phyloP scores from a whole-genome alignment of 2,329 filamentous ascomycete species.

The Colletotrichum tropicicola region DNA sequence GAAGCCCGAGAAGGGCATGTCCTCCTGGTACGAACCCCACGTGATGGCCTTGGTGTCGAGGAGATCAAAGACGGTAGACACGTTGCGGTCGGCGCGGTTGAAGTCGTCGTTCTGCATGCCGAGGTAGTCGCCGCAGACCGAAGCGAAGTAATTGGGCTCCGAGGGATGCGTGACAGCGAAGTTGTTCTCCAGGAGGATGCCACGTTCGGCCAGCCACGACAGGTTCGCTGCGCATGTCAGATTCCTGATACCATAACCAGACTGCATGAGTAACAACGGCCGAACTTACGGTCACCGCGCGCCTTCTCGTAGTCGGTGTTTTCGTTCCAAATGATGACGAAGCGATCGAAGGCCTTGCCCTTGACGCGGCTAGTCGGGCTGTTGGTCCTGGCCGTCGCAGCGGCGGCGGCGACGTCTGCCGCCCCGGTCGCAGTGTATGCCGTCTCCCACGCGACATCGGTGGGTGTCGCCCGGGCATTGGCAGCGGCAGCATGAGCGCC shows the following conservation, averaged over 20 bases:
- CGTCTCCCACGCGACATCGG: constrained; percentile 43
- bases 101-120: constrained; percentile 71
- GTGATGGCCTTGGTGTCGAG: constrained; percentile 71
- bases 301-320: constrained; percentile 77
- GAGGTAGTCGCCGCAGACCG: constrained; percentile 70
- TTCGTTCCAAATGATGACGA: constrained; percentile 80
- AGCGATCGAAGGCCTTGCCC: constrained; percentile 77
- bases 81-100: constrained; percentile 63
- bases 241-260: not conserved
- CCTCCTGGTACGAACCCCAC: constrained; percentile 81
- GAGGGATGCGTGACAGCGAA: constrained; percentile 71
- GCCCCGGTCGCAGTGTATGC: constrained; percentile 61
- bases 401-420: constrained; percentile 61
- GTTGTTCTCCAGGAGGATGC: constrained; percentile 43
- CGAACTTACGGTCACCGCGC: constrained; percentile 57
- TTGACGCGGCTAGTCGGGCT: constrained; percentile 71
- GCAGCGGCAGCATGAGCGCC: constrained; percentile 36
- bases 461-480: constrained; percentile 1
- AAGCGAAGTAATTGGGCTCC: constrained; percentile 74
- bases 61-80: constrained; percentile 75
- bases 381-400: constrained; percentile 67
- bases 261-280: no score
- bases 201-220: constrained; percentile 38
- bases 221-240: constrained; percentile 34
- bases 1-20: constrained; percentile 79